These are phyloP conservation scores for Cynanchum wilfordii DNA, from an alignment of 257 asterid genomes.

Conservation along the genomic window DNA sequence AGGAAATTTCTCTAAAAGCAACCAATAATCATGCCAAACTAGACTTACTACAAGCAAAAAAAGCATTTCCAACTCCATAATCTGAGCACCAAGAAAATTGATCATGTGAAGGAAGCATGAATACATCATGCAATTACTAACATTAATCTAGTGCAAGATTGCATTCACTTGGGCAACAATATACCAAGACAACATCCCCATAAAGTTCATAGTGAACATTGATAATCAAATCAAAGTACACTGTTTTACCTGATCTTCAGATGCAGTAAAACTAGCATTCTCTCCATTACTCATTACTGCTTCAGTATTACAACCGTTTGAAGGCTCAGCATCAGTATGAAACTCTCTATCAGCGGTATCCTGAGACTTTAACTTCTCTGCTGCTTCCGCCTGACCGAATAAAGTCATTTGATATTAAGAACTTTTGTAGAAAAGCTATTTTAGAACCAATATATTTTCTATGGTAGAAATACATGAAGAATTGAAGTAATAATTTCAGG, in stretches of 20 bases:
- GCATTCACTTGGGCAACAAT: neutral
- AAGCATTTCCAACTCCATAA: neutral
- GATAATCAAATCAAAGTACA: neutral
- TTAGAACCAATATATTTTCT: conserved; percentile 8
- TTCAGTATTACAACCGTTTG: conserved; percentile 28
- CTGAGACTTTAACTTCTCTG: conserved; percentile 48
- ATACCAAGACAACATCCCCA: neutral
- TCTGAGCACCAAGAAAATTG: neutral
- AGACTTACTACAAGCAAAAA: neutral
- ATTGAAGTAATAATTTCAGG: conserved; percentile 78
- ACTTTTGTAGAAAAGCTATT: conserved; percentile 3
- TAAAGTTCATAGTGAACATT: neutral
- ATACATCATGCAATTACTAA: neutral
- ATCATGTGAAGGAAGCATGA: neutral
- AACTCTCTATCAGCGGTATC: conserved; percentile 34
- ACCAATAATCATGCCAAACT: neutral
- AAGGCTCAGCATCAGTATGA: conserved; percentile 39
- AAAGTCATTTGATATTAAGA: conserved; percentile 4
- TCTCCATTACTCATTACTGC: conserved; percentile 27
- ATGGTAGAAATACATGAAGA: conserved; percentile 49
- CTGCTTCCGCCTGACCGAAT: conserved; percentile 49
- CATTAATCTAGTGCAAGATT: neutral
- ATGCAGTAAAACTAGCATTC: conserved; percentile 26
- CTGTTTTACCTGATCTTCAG: conserved; percentile 35
- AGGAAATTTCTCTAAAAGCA: neutral